Percentiles rank a stretch among this genome's conserved stretches.
Conservation (phyloP, 2,329 filamentous ascomycete species). For the Blastomyces emzantsi region DNA sequence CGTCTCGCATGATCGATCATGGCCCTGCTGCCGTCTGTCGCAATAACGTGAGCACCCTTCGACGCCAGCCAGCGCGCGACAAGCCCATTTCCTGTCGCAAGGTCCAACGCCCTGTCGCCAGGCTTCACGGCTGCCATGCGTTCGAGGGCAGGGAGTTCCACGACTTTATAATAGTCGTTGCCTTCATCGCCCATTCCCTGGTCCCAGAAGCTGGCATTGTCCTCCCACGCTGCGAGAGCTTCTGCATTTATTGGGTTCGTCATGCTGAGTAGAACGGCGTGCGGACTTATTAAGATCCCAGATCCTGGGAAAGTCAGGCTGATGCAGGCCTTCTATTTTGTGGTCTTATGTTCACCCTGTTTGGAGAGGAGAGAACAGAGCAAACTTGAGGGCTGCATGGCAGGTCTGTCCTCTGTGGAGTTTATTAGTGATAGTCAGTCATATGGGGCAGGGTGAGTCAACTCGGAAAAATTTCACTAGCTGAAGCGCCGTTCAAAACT, state of each 20-base stretch:
- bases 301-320: neutral
- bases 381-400: neutral
- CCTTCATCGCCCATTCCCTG: conserved; percentile 31
- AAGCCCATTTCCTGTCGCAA: conserved; percentile 45
- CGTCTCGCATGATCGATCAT: conserved; percentile 36
- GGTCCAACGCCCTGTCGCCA: conserved; percentile 35
- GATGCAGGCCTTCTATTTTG: neutral
- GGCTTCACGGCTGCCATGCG: conserved; percentile 26
- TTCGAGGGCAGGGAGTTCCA: conserved; percentile 36
- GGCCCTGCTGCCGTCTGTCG: conserved; percentile 37
- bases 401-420: too few species aligned
- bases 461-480: neutral
- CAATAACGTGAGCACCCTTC: conserved; percentile 32
- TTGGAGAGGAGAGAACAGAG: neutral
- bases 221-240: conserved; percentile 29
- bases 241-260: conserved; percentile 6
- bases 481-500: too few species aligned
- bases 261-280: neutral
- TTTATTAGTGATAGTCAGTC: neutral
- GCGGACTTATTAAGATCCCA: neutral
- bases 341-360: neutral
- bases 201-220: conserved; percentile 40
- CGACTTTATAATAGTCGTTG: conserved; percentile 39
- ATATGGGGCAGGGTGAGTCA: neutral
- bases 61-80: conserved; percentile 39